A percentile compares a stretch with the other conserved stretches of the same genome.
These are phyloP conservation scores for Oryza glaberrima DNA, from an alignment of 176 grass and related monocot genomes.

Conservation along the genomic window DNA sequence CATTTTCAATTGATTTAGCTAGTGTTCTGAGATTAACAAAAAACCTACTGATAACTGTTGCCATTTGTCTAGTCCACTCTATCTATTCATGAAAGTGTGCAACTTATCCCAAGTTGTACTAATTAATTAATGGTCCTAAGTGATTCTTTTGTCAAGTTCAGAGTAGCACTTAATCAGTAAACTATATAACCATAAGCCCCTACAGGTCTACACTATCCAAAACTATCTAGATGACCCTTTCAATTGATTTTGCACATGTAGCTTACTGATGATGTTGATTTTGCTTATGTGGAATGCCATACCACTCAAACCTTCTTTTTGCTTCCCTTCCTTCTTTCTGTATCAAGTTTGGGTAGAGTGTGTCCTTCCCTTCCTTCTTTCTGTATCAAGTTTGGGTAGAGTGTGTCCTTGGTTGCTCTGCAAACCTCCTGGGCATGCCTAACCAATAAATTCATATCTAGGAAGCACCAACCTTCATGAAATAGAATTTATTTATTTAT, in stretches of 20 bases:
- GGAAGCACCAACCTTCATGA: too few species aligned
- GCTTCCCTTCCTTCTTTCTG: too few species aligned
- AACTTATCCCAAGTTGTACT: background rate
- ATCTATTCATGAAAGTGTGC: background rate
- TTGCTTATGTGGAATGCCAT: background rate
- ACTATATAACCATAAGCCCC: background rate
- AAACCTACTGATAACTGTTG: constrained; percentile 4
- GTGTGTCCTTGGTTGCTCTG: too few species aligned
- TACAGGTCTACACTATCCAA: background rate
- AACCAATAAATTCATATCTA: too few species aligned
- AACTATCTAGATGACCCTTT: background rate
- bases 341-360: too few species aligned
- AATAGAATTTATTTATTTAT: too few species aligned
- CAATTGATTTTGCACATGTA: background rate
- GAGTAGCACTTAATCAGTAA: background rate
- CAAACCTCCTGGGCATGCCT: too few species aligned
- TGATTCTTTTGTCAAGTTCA: background rate
- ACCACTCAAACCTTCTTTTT: background rate
- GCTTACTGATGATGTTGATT: background rate
- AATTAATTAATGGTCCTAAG: background rate
- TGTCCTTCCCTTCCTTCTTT: too few species aligned
- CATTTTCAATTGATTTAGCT: background rate
- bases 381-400: too few species aligned
- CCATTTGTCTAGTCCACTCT: background rate
- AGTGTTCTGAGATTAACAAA: background rate